These are phyloP conservation scores for Cocos nucifera DNA, from an alignment of 176 grass and related monocot genomes.

Conservation along the genomic window DNA sequence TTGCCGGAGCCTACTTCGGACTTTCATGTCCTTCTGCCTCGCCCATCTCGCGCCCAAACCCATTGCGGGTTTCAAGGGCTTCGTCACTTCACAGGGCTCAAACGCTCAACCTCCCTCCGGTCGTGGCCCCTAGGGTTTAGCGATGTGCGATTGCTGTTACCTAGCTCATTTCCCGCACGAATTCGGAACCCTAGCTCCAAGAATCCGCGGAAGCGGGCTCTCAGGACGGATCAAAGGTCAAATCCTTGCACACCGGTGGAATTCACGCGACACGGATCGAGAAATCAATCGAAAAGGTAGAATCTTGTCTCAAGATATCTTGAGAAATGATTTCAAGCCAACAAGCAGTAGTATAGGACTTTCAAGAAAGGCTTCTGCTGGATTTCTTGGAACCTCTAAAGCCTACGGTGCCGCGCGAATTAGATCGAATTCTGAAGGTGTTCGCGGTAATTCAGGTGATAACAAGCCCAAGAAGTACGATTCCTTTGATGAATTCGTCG, in stretches of 20 bases:
- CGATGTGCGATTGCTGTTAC: background rate
- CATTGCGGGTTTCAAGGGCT: too few species aligned
- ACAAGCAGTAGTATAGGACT: background rate
- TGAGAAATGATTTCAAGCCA: background rate
- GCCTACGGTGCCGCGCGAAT: background rate
- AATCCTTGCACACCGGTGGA: background rate
- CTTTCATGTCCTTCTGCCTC: too few species aligned
- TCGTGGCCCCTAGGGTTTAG: background rate
- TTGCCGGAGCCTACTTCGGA: too few species aligned
- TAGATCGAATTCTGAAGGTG: background rate
- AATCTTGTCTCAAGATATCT: background rate
- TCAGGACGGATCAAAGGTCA: background rate
- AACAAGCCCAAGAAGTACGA: background rate
- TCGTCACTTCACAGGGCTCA: too few species aligned
- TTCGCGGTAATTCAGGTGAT: background rate
- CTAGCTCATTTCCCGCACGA: background rate
- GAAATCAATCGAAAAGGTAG: background rate
- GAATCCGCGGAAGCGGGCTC: background rate
- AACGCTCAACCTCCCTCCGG: too few species aligned
- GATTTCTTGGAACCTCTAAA: too few species aligned
- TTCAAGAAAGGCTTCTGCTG: too few species aligned
- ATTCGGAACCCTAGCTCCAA: background rate
- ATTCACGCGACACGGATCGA: background rate
- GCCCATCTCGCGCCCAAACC: too few species aligned
- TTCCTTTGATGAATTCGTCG: constrained; percentile 1